A percentile compares a stretch with the other conserved stretches of the same genome.
phyloP scores from a whole-genome alignment of 129 eudicot species.

The Chrysanthemum makinoi region DNA sequence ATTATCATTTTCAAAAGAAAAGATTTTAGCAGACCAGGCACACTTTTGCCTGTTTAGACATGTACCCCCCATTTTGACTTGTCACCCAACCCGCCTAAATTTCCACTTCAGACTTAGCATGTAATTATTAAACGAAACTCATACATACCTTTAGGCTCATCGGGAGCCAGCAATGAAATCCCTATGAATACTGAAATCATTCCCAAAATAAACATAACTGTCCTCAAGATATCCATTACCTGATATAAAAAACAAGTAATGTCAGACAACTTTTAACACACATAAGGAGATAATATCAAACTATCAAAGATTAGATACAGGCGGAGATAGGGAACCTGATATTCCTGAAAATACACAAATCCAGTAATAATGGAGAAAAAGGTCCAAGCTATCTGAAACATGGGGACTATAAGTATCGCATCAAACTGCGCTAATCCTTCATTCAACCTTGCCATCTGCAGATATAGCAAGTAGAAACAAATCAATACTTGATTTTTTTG shows the following conservation, averaged over 20 bases:
- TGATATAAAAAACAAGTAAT: slow-evolving; percentile 32
- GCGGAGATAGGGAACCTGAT: slow-evolving; percentile 58
- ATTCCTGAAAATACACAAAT: slow-evolving; percentile 93
- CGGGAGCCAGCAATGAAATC: slow-evolving; percentile 93
- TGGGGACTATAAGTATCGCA: slow-evolving; percentile 96
- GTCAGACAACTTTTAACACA: slow-evolving; percentile 20
- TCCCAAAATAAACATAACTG: slow-evolving; percentile 89
- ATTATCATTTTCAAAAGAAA: no score
- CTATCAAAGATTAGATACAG: no score
- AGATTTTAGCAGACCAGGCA: no score
- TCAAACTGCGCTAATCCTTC: slow-evolving; percentile 89
- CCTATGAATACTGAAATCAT: slow-evolving; percentile 92
- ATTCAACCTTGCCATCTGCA: slow-evolving; percentile 96
- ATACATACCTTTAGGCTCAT: slow-evolving; percentile 77
- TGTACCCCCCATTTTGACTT: not conserved
- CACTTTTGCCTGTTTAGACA: not conserved
- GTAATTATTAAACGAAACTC: not conserved
- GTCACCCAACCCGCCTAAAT: not conserved
- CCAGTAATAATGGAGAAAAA: slow-evolving; percentile 98
- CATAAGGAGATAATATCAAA: slow-evolving; percentile 14
- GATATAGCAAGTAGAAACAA: slow-evolving; percentile 15
- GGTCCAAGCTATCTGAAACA: slow-evolving; percentile 99
- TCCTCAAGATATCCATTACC: slow-evolving; percentile 80
- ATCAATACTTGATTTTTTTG: slow-evolving; percentile 6
- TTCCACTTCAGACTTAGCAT: not conserved